phyloP scores from a whole-genome alignment of 768 basidiomycete species.

The Russula vinacea region DNA sequence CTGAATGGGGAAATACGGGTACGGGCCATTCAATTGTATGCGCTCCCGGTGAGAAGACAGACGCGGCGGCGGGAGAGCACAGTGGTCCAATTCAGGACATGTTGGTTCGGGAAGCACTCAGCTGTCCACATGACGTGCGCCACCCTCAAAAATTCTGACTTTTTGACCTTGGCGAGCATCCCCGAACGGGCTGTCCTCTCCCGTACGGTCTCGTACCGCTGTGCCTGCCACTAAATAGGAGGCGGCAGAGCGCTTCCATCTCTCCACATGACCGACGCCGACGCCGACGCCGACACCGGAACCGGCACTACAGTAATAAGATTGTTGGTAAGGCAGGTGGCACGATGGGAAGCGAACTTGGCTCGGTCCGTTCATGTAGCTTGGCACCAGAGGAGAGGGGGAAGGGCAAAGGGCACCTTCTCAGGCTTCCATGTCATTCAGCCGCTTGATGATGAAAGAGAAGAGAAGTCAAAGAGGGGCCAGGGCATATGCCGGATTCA shows the following conservation, averaged over 20 bases:
- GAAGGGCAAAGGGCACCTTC: not conserved
- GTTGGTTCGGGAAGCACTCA: not conserved
- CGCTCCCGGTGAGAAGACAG: not conserved
- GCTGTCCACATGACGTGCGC: not conserved
- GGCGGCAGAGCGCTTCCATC: too few relatives aligned
- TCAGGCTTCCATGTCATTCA: not conserved
- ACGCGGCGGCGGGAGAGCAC: not conserved
- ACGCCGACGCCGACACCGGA: too few relatives aligned
- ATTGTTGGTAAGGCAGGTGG: too few relatives aligned
- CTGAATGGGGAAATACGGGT: not conserved
- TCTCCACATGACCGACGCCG: too few relatives aligned
- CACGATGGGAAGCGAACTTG: too few relatives aligned
- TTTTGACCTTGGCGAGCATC: not conserved
- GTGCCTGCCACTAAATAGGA: too few relatives aligned
- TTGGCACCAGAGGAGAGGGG: too few relatives aligned
- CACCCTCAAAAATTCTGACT: not conserved
- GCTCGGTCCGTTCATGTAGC: too few relatives aligned
- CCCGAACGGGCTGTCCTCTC: too few relatives aligned
- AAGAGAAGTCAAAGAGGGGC: not conserved
- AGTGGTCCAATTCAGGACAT: not conserved
- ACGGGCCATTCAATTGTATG: not conserved
- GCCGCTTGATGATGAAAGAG: not conserved
- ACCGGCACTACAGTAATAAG: too few relatives aligned
- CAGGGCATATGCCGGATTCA: not conserved
- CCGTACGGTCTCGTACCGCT: too few relatives aligned